Conservation (phyloP, 768 basidiomycete species). For the Boletus rufocinnamomeus region DNA sequence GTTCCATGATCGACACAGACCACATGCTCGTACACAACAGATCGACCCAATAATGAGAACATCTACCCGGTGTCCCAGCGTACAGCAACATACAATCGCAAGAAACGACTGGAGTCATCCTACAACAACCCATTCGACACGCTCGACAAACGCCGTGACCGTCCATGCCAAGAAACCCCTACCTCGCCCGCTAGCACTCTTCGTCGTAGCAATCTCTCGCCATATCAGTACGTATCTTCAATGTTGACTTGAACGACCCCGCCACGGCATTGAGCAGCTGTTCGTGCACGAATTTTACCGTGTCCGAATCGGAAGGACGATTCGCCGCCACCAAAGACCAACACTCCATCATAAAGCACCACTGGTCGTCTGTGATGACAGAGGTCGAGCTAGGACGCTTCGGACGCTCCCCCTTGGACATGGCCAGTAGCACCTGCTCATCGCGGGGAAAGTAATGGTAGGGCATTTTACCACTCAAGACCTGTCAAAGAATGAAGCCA, state of each 20-base stretch:
- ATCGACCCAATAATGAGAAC: neutral
- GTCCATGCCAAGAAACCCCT: neutral
- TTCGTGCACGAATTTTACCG: conserved; percentile 24
- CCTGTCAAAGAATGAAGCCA: conserved; percentile 4
- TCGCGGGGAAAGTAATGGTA: conserved; percentile 27
- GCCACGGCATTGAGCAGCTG: conserved; percentile 14
- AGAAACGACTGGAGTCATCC: neutral
- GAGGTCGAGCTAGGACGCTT: conserved; percentile 6
- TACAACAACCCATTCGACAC: neutral
- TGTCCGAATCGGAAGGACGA: conserved; percentile 36
- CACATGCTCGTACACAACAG: neutral
- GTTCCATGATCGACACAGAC: neutral
- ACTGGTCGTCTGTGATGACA: conserved; percentile 23
- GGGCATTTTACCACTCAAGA: conserved; percentile 25
- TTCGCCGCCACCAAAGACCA: conserved; percentile 31
- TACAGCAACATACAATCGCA: neutral
- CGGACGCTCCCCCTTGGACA: conserved; percentile 17
- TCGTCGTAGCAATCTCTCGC: neutral
- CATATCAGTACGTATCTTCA: neutral
- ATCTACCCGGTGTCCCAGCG: neutral
- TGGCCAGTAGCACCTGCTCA: conserved; percentile 18
- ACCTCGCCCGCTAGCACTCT: neutral
- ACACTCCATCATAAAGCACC: conserved; percentile 26
- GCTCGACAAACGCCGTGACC: neutral
- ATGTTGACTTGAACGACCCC: neutral